Evolutionary conservation across 371 early-diverging fungal genomes (phyloP).

Genomic region (Mortierella sp.): DNA sequence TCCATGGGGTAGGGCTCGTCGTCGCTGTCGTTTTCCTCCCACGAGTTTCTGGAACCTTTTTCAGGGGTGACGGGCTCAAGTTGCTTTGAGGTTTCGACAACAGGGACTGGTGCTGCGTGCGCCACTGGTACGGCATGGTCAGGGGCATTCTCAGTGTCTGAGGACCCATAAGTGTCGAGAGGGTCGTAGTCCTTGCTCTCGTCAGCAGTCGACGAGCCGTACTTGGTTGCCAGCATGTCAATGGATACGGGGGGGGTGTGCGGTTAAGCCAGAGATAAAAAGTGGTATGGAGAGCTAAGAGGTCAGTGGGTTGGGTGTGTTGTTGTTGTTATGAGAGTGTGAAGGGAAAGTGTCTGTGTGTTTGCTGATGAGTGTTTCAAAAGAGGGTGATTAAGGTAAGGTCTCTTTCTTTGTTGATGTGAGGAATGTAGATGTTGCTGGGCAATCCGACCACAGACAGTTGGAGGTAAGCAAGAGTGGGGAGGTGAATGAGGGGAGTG

Average conservation of each 20-base stretch:
- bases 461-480: neutral
- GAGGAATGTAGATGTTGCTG: neutral
- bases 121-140: slow-evolving; percentile 14
- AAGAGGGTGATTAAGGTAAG: neutral
- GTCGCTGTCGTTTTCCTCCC: slow-evolving; percentile 51
- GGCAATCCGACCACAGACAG: neutral
- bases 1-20: slow-evolving; percentile 44
- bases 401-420: neutral
- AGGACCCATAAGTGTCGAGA: slow-evolving; percentile 19
- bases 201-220: slow-evolving; percentile 11
- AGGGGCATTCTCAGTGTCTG: slow-evolving; percentile 20
- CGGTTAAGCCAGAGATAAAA: neutral
- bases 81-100: neutral
- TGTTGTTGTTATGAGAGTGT: neutral
- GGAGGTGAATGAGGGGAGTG: neutral
- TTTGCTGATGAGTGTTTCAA: neutral
- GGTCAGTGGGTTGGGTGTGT: neutral
- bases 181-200: slow-evolving; percentile 34
- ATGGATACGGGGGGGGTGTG: neutral
- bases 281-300: neutral
- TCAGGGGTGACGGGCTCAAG: slow-evolving; percentile 15
- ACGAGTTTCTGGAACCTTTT: slow-evolving; percentile 32
- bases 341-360: neutral
- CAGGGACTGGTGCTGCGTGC: neutral
- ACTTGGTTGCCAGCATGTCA: slow-evolving; percentile 46